Evolutionary conservation across 2,329 filamentous ascomycete species (phyloP), one percentile per base, ranked within the genome.

Genomic region (Madurella fahalii): DNA sequence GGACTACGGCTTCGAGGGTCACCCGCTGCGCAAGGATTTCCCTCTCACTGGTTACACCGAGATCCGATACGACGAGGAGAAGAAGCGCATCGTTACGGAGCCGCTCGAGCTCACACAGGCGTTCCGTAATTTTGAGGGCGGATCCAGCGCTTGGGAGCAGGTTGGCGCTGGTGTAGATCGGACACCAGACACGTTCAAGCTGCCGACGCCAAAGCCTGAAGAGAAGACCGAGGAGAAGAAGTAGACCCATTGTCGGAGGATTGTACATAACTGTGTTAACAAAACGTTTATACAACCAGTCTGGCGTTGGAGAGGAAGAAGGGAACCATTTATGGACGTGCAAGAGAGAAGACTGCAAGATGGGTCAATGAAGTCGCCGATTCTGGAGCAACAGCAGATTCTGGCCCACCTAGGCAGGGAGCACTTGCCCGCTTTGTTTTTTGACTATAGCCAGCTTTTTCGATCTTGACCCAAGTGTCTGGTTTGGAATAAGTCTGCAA

Each of bases 61-160:
- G 78, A 87, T 99, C 64, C 83, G 94, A 68, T 99, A 95, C 70
- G 94, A 99, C 64, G 94, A 99, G 77, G 95, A 99, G 82, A 99
- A 96, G 89, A 99, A 99, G 85, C 85, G 94, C 59, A 96, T 99
- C 69, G 93, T 99, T 58, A 93, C 95, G 32, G 95, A 99, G 80
- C 94, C 95, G 40, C 80, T 99, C 47, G 94, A 99, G 78, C 82
- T 99, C 74, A 97, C 94, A 13, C 94, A 99, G 75, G 94, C 95
- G 8, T 99, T 95, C 85, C 86, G 94, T 65, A 97, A 99, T 78
- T 99, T 99, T 69, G 92, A 96, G 76, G 91, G 92, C 58, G 90
- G 91, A 53, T 85, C 84, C 45, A 84, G 85, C 61, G 81, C 81
- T 13, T 86, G 83, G 83, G 83, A 85, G 76, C 83, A 80, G 62